A percentile compares a stretch with the other conserved stretches of the same genome.
Conservation (phyloP, 139 green algal genomes). For the Coelastrella sp. region DNA sequence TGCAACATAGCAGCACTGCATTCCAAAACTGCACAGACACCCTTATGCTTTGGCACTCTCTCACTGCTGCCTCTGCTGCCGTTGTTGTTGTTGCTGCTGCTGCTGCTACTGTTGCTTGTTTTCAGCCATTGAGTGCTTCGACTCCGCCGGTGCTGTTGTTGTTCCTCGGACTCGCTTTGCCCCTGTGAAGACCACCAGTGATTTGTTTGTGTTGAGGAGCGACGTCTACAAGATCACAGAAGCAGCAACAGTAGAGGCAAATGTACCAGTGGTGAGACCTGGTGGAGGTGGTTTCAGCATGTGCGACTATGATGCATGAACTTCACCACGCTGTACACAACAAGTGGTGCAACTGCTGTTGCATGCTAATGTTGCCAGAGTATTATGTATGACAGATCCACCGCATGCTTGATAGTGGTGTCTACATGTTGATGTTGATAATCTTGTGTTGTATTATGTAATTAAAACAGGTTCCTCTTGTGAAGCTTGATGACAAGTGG, state of each 20-base stretch:
- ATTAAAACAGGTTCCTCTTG: constrained; percentile 25
- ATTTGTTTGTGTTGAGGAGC: constrained; percentile 89
- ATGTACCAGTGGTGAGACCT: constrained; percentile 44
- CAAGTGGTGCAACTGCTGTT: no score
- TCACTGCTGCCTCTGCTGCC: background rate
- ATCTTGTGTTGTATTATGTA: no score
- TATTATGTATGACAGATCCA: no score
- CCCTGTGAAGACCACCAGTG: constrained; percentile 92
- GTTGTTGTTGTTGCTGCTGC: background rate
- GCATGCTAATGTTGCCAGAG: no score
- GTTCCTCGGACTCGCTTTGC: constrained; percentile 91
- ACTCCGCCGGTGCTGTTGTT: constrained; percentile 83
- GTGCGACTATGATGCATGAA: no score
- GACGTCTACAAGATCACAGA: constrained; percentile 77
- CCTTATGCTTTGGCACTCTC: no score
- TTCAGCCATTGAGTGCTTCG: constrained; percentile 92
- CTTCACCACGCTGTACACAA: no score
- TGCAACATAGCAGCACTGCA: background rate
- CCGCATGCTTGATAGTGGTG: no score
- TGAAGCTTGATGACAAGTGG: constrained; percentile 57
- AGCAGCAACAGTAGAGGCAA: constrained; percentile 76
- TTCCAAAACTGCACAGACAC: no score
- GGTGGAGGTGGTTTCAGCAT: no score
- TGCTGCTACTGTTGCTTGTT: no score
- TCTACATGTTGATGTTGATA: no score